Conservation (phyloP, 345 rosid species). For the Excoecaria agallocha region DNA sequence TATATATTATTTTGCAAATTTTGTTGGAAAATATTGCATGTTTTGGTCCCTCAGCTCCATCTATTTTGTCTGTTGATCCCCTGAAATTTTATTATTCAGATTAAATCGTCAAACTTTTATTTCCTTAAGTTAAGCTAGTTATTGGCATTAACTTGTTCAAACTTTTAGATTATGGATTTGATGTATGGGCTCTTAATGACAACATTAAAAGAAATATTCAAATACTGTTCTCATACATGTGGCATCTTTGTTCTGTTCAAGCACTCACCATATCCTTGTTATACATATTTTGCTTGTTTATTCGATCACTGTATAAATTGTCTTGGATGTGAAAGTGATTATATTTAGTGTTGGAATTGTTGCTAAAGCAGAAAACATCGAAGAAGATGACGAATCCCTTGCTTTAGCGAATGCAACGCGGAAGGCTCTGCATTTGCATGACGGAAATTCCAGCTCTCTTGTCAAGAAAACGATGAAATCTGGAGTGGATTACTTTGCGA, state of each 20-base stretch:
- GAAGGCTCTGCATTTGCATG: slow-evolving; percentile 65
- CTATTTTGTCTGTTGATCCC: too few relatives aligned
- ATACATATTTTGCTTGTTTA: neutral
- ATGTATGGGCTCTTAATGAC: neutral
- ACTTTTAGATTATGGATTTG: neutral
- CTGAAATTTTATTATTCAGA: too few relatives aligned
- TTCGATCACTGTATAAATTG: neutral
- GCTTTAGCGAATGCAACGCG: slow-evolving; percentile 60
- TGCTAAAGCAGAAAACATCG: slow-evolving; percentile 17
- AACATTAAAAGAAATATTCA: too few relatives aligned
- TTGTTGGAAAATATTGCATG: neutral
- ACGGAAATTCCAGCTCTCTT: slow-evolving; percentile 33
- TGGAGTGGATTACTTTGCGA: slow-evolving; percentile 71
- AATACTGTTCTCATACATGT: too few relatives aligned
- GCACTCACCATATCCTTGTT: too few relatives aligned
- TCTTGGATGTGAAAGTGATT: neutral
- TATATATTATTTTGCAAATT: neutral
- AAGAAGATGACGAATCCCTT: slow-evolving; percentile 47
- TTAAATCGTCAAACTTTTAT: too few relatives aligned
- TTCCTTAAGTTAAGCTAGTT: too few relatives aligned
- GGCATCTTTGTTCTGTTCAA: too few relatives aligned
- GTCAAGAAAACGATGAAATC: slow-evolving; percentile 60
- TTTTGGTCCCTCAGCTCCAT: too few relatives aligned
- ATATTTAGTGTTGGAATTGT: neutral
- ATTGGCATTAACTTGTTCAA: neutral